Evolutionary conservation across 352 stramenopile species (phyloP), one percentile per base, ranked within the genome.

Genomic region (Phytopythium litorale): DNA sequence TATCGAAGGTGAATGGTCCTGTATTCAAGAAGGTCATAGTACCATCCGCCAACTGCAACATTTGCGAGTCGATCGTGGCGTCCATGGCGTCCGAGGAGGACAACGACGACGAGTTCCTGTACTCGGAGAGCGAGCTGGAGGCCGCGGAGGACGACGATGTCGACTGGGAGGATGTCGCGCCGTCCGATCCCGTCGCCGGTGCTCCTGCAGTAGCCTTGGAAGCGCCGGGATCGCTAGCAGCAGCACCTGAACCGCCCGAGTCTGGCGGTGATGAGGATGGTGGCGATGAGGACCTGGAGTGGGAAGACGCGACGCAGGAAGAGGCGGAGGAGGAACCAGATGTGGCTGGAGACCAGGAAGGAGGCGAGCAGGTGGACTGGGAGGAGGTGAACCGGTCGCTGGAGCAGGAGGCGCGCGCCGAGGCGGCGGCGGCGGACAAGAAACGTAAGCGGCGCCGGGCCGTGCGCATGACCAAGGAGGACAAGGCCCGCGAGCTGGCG

Each of bases 301-400:
- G 53, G 53, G 53, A 58, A 28, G 7, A 15, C 5, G 33, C 38
- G 7, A 40, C 25, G 21, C 60, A 62, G 19, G 49, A 70, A 37
- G 51, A 68, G 37, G 58, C 55, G 1, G 66, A 64, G n/a, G 42
- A 63, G 15, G 71, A 78, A 43, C 45, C 76, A 18, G 21, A 58
- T 8, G 19, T 28, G 15, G 25, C 40, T 58, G 61, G 67, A 21
- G 19, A 40, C 51, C 61, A 70, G n/a, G 35, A 60, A 35, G 45
- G 63, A 11, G 9, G 21, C 5, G 63, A 67, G 50, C 50, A 73
- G 30, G 73, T 92, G 32, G 76, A 94, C 66, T 93, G 84, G 84
- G 76, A 79, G 1, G 69, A 89, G 25, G 67, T 93, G 25, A 92
- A 91, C 66, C 71, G 55, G 7, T 81, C 75, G 37, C 63, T 93